These are phyloP conservation scores for Crithidia acanthocephali DNA, from an alignment of 208 protist species.

Conservation along the genomic window DNA sequence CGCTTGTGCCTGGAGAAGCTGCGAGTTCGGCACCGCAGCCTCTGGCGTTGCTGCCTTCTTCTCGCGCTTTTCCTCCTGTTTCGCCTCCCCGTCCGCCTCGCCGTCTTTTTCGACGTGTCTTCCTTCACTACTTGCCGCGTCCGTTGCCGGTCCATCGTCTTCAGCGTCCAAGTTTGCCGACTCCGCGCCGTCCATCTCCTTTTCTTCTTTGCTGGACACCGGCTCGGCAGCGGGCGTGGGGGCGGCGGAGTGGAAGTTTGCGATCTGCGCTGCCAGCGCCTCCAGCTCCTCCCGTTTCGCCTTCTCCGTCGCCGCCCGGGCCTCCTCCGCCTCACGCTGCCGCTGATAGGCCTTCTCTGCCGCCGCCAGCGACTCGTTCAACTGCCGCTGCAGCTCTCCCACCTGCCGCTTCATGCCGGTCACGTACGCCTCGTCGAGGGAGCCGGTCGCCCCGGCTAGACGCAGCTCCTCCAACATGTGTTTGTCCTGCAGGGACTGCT, in stretches of 20 bases:
- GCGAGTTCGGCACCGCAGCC: neutral
- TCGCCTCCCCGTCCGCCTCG: neutral
- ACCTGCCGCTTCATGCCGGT: conserved; percentile 35
- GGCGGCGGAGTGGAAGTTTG: conserved; percentile 11
- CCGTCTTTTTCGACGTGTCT: neutral
- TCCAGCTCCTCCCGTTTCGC: conserved; percentile 43
- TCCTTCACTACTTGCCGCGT: neutral
- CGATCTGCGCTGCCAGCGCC: conserved; percentile 31
- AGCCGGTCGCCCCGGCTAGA: conserved; percentile 31
- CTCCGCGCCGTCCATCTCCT: neutral
- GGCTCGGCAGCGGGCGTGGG: neutral
- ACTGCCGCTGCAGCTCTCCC: conserved; percentile 23
- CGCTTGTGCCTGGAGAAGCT: conserved; percentile 4
- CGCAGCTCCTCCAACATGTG: conserved; percentile 49
- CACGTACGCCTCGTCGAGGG: conserved; percentile 39
- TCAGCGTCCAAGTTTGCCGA: neutral
- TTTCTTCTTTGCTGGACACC: neutral
- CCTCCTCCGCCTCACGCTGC: conserved; percentile 44
- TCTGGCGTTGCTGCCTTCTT: neutral
- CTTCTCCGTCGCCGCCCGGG: conserved; percentile 23
- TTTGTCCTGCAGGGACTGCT: conserved; percentile 35
- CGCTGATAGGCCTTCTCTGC: conserved; percentile 40
- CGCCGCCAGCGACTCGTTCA: conserved; percentile 24
- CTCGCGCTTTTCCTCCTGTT: neutral
- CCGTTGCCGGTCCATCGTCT: neutral